phyloP scores from a whole-genome alignment of 2,329 filamentous ascomycete species.

The Alternaria ethzedia region DNA sequence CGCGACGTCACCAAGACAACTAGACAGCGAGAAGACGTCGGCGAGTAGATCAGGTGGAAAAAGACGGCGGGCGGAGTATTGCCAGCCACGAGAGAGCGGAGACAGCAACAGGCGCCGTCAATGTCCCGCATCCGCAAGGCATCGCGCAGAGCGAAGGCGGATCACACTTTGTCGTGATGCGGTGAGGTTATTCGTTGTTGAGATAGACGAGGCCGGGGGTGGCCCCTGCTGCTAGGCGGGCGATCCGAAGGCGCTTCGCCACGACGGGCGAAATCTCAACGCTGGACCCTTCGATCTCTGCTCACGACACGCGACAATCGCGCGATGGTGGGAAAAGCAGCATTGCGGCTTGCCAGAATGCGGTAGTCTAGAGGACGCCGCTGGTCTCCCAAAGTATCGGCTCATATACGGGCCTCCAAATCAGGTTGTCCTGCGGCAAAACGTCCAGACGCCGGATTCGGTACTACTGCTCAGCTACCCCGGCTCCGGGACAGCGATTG shows the following conservation, averaged over 20 bases:
- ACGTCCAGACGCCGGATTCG: slow-evolving; percentile 28
- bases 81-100: slow-evolving; percentile 22
- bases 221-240: slow-evolving; percentile 19
- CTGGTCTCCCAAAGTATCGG: slow-evolving; percentile 22
- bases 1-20: slow-evolving; percentile 18
- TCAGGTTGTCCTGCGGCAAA: slow-evolving; percentile 27
- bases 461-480: slow-evolving; percentile 23
- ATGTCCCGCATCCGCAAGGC: slow-evolving; percentile 19
- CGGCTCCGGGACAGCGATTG: slow-evolving; percentile 31
- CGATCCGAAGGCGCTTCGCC: slow-evolving; percentile 24
- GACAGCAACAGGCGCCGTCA: slow-evolving; percentile 14
- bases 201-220: slow-evolving; percentile 16
- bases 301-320: slow-evolving; percentile 30
- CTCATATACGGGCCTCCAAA: slow-evolving; percentile 35
- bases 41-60: slow-evolving; percentile 1
- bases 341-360: neutral
- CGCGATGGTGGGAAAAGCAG: slow-evolving; percentile 14
- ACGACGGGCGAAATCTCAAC: slow-evolving; percentile 19
- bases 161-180: slow-evolving; percentile 23
- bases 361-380: slow-evolving; percentile 22
- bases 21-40: neutral
- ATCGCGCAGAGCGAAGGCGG: slow-evolving; percentile 12
- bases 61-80: slow-evolving; percentile 12
- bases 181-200: slow-evolving; percentile 29
- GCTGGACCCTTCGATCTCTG: slow-evolving; percentile 6